Evolutionary conservation across 345 rosid species (phyloP), one percentile per base, ranked within the genome.

Genomic region (Ceriops decandra): DNA sequence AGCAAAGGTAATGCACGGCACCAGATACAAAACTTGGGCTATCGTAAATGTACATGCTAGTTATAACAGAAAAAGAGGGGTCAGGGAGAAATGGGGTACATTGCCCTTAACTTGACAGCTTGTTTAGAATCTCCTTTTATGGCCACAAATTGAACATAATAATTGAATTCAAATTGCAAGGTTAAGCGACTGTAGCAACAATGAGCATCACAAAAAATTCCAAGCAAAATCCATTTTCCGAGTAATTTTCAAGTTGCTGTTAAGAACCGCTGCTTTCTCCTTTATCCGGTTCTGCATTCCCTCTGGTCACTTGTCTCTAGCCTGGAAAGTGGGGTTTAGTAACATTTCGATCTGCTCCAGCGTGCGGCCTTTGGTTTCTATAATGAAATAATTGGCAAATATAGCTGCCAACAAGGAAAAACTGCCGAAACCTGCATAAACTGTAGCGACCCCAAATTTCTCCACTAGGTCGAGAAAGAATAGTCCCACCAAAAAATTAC

Each of bases 331-430:
- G 65, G 82, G 76, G 71, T 79, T 84, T 5, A 87, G 69, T 31
- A 91, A 88, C 80, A 83, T 68, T 77, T 91, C 95, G 51, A 88
- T 91, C 79, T 88, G 95, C 72, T 88, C 90, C 0, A 91, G 88
- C 30, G 97, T 83, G 20, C 91, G 84, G 20, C 95, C 91, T 76
- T 87, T 88, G 17, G 90, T 87, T 83, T 91, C 95, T 26, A 91
- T 84, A 32, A 77, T 70, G 69, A 73, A 88, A 72, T 69, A 77
- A 68, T 83, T 59, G 2, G 90, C 80, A 67, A 85, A 85, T 35
- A 82, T 33, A 2, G 95, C 97, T 52, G 92, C 85, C 66, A 87
- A 67, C 69, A 88, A 70, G 52, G 90, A 88, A 49, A 87, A 81
- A 5, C 80, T 60, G 36, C 93, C 92, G 36, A 90, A 88, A 51